Evolutionary conservation across 371 early-diverging fungal genomes (phyloP).

Genomic region (Catenaria anguillulae): DNA sequence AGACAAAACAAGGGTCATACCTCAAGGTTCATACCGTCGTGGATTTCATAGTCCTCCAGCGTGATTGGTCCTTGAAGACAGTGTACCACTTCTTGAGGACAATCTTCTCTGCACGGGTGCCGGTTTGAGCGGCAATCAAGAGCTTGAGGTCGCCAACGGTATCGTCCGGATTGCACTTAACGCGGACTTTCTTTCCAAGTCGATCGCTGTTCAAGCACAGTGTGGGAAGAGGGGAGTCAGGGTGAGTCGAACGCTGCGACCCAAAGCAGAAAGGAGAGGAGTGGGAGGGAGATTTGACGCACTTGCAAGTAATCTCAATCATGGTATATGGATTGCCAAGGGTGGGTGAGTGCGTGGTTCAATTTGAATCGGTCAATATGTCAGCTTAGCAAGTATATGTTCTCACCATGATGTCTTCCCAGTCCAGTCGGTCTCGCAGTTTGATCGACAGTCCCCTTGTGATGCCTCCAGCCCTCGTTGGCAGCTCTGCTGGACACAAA

Average conservation of each 20-base stretch:
- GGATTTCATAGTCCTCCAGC: slow-evolving; percentile 80
- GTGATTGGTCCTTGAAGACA: slow-evolving; percentile 85
- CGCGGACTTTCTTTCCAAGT: slow-evolving; percentile 82
- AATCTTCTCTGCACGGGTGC: slow-evolving; percentile 79
- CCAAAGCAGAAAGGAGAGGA: not conserved
- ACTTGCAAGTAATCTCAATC: slow-evolving; percentile 53
- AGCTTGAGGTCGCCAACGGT: slow-evolving; percentile 82
- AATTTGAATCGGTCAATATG: no score
- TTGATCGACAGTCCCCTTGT: no score
- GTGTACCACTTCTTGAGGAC: slow-evolving; percentile 87
- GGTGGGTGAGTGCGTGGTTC: no score
- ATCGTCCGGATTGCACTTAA: slow-evolving; percentile 79
- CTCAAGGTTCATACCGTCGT: slow-evolving; percentile 85
- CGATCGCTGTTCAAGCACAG: slow-evolving; percentile 79
- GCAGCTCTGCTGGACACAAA: no score
- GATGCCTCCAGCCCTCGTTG: no score
- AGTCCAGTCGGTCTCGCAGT: no score
- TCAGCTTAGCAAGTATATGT: no score
- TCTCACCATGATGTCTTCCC: no score
- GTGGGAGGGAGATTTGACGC: slow-evolving; percentile 7
- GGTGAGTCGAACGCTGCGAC: not conserved
- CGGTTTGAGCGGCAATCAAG: slow-evolving; percentile 81
- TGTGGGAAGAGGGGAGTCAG: no score
- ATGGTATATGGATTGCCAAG: no score
- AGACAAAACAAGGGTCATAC: slow-evolving; percentile 37